Evolutionary conservation across 2,329 filamentous ascomycete genomes (phyloP).

Genomic region (Pseudogymnoascus sp.): DNA sequence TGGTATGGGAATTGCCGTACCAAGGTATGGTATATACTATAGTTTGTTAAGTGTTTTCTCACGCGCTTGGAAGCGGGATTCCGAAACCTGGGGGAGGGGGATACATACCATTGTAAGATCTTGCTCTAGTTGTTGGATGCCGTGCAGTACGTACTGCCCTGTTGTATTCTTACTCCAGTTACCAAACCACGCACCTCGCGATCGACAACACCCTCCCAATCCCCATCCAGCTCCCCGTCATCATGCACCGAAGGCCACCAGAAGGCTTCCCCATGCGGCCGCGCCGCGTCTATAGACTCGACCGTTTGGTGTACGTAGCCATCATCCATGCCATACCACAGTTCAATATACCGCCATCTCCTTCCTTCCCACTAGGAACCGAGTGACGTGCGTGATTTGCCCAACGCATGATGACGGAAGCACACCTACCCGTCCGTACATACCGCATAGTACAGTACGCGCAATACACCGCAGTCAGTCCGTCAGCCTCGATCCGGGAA

Average conservation of each 20-base stretch:
- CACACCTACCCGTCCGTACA: background rate
- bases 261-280: background rate
- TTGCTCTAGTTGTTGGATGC: background rate
- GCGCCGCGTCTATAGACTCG: background rate
- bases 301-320: background rate
- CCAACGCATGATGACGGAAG: background rate
- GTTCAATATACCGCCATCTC: background rate
- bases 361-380: background rate
- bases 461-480: background rate
- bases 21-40: background rate
- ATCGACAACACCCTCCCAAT: too few species aligned
- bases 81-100: background rate
- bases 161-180: too few species aligned
- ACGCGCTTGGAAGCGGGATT: background rate
- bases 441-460: background rate
- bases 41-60: background rate
- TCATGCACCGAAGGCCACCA: background rate
- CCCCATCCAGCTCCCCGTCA: background rate
- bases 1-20: background rate
- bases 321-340: too few species aligned
- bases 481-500: background rate
- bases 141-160: background rate
- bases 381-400: background rate
- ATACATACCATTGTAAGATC: background rate
- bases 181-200: too few species aligned